These are phyloP conservation scores for Epichloe sibirici DNA, from an alignment of 2,329 filamentous ascomycete species.

Conservation along the genomic window DNA sequence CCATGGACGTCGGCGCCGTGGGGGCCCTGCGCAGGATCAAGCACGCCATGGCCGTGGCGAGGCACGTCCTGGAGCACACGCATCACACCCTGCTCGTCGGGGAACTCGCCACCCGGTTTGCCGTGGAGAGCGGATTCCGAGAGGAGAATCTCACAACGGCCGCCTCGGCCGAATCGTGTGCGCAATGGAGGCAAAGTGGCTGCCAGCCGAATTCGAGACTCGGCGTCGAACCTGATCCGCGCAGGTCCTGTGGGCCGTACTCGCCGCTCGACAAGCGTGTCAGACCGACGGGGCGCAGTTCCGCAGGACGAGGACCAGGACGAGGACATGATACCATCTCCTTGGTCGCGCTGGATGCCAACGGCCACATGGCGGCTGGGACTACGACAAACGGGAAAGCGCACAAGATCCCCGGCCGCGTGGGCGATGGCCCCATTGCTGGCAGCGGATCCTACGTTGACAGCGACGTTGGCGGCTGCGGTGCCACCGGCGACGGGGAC, in stretches of 20 bases:
- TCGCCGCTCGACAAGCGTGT: too few species aligned
- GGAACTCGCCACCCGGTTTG: constrained; percentile 41
- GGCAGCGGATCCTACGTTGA: constrained; percentile 45
- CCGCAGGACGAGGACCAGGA: too few species aligned
- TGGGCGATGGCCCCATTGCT: constrained; percentile 42
- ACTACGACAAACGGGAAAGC: constrained; percentile 44
- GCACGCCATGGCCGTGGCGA: constrained; percentile 37
- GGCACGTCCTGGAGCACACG: constrained; percentile 38
- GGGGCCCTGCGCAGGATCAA: constrained; percentile 37
- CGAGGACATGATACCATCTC: constrained; percentile 40
- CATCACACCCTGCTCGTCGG: constrained; percentile 39
- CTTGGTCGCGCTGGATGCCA: constrained; percentile 32
- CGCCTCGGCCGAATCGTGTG: constrained; percentile 27
- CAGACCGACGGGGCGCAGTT: too few species aligned
- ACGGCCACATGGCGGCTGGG: constrained; percentile 38
- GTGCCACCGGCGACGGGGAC: constrained; percentile 44
- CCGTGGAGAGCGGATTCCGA: constrained; percentile 36
- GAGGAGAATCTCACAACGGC: constrained; percentile 31
- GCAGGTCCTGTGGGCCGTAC: constrained; percentile 35
- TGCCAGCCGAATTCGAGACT: constrained; percentile 42
- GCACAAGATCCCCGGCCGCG: constrained; percentile 42
- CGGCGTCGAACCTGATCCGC: constrained; percentile 32
- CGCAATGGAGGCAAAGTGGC: constrained; percentile 26
- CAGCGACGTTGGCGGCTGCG: constrained; percentile 39
- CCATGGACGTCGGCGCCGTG: constrained; percentile 41